A percentile compares a stretch with the other conserved stretches of the same genome.
phyloP scores from a whole-genome alignment of 2,329 filamentous ascomycete species.

The Penicillium freii region DNA sequence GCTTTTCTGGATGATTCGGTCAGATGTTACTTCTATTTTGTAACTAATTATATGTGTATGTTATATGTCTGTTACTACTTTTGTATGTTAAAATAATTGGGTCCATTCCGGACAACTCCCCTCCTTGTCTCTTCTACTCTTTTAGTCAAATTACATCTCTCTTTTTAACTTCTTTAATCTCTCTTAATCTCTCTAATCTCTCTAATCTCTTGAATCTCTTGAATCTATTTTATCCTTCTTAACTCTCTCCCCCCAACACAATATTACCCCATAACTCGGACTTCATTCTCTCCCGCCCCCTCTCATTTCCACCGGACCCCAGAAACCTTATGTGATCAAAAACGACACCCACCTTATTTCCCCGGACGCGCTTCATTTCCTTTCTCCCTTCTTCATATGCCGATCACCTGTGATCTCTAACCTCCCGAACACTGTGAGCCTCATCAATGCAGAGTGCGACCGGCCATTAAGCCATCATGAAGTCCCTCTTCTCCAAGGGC shows the following conservation, averaged over 20 bases:
- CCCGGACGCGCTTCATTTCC: conserved; percentile 5
- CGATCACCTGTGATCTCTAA: neutral
- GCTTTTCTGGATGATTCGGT: conserved; percentile 13
- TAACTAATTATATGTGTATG: no score
- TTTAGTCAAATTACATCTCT: neutral
- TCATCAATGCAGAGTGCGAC: conserved; percentile 31
- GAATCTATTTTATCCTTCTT: neutral
- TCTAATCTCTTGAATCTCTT: no score
- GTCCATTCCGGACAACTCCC: conserved; percentile 1
- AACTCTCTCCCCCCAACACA: neutral
- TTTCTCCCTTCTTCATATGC: neutral
- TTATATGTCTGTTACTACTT: no score
- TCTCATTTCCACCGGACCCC: conserved; percentile 15
- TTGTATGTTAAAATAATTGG: neutral
- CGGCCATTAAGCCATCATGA: conserved; percentile 30
- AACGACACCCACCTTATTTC: conserved; percentile 1
- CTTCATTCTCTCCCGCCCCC: conserved; percentile 21
- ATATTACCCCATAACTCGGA: neutral
- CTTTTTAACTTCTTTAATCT: conserved; percentile 14
- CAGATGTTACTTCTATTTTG: neutral
- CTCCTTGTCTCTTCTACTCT: neutral
- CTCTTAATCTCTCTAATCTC: conserved; percentile 4
- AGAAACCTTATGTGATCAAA: conserved; percentile 17
- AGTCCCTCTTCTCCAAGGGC: conserved; percentile 44
- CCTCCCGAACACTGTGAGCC: neutral